Conservation (phyloP, 352 stramenopile genomes). For the Pythium sukuiense region DNA sequence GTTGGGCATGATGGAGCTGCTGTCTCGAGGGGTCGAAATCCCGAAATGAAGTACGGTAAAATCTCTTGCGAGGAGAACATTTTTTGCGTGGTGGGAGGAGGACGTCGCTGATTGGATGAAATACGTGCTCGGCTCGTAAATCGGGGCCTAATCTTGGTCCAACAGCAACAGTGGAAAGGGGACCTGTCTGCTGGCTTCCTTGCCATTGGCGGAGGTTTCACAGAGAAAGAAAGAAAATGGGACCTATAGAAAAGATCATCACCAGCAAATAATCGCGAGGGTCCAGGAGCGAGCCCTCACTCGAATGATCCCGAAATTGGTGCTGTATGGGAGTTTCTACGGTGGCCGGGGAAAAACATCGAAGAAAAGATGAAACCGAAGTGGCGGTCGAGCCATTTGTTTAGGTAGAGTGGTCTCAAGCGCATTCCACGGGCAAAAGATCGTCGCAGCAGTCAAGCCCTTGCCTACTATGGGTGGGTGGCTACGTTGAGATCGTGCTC, state of each 20-base stretch:
- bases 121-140: neutral
- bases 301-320: too few relatives aligned
- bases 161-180: conserved; percentile 22
- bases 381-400: neutral
- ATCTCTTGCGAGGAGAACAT: neutral
- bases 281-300: too few relatives aligned
- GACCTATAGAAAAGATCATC: conserved; percentile 5
- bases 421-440: neutral
- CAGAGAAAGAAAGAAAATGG: conserved; percentile 3
- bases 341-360: neutral
- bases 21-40: conserved; percentile 22
- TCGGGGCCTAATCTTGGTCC: neutral
- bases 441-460: neutral
- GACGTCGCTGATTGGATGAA: conserved; percentile 24
- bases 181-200: conserved; percentile 4
- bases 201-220: neutral
- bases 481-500: neutral
- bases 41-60: conserved; percentile 20
- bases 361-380: conserved; percentile 2
- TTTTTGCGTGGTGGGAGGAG: conserved; percentile 23
- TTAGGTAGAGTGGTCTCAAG: neutral
- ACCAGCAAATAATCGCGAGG: conserved; percentile 1
- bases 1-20: conserved; percentile 23
- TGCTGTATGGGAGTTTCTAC: neutral
- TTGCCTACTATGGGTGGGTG: neutral